Percentiles rank a stretch among this genome's conserved stretches.
Conservation (phyloP, 495 filamentous ascomycete species). For the Hyaloscypha finlandica region DNA sequence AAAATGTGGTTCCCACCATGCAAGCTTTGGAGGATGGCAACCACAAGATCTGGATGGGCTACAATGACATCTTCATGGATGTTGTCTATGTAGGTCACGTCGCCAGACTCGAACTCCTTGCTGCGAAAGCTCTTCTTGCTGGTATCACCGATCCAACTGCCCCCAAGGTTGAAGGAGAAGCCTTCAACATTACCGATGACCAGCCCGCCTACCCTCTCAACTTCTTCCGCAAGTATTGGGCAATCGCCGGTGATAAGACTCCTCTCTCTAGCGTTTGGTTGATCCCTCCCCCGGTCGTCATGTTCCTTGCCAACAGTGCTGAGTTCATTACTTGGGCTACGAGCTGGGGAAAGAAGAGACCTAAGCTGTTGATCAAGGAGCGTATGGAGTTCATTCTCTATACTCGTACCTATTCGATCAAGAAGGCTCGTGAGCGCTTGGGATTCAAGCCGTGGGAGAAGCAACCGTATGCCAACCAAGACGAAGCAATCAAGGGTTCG, state of each 20-base stretch:
- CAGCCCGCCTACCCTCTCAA: slow-evolving; percentile 93
- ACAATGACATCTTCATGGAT: slow-evolving; percentile 84
- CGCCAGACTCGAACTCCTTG: slow-evolving; percentile 70
- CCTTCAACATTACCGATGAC: slow-evolving; percentile 94
- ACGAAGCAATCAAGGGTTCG: slow-evolving; percentile 17
- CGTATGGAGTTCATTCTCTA: slow-evolving; percentile 23
- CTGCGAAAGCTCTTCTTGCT: slow-evolving; percentile 52
- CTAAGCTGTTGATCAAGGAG: slow-evolving; percentile 10
- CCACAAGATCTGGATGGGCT: slow-evolving; percentile 78
- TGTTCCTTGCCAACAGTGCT: slow-evolving; percentile 16
- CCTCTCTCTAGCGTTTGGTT: slow-evolving; percentile 18
- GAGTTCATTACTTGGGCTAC: slow-evolving; percentile 20
- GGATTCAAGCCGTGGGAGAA: slow-evolving; percentile 23
- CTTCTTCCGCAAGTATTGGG: slow-evolving; percentile 78
- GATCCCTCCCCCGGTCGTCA: slow-evolving; percentile 10
- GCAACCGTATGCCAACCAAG: slow-evolving; percentile 12
- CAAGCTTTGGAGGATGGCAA: slow-evolving; percentile 63
- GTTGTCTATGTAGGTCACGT: slow-evolving; percentile 79
- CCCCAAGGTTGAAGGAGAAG: slow-evolving; percentile 80
- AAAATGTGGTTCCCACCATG: slow-evolving; percentile 62
- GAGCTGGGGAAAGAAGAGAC: slow-evolving; percentile 12
- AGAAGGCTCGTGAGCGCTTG: slow-evolving; percentile 18
- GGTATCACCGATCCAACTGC: slow-evolving; percentile 53
- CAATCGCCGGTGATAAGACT: slow-evolving; percentile 54
- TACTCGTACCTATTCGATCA: slow-evolving; percentile 23